Evolutionary conservation across 2,329 filamentous ascomycete species (phyloP).

Genomic region (Xylariaceae sp.): DNA sequence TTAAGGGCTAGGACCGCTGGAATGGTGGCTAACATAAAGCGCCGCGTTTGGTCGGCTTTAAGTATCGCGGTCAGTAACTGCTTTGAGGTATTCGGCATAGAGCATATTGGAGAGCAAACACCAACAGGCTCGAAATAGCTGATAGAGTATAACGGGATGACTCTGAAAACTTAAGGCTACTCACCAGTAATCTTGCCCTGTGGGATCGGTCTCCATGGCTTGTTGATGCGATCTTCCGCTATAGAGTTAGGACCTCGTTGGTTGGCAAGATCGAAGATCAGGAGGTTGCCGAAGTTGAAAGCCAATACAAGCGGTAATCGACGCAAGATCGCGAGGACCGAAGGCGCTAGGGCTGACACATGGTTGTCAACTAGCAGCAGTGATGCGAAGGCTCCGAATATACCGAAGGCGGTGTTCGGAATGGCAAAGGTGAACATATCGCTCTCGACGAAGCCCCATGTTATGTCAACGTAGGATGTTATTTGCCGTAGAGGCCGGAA

Average conservation of each 20-base stretch:
- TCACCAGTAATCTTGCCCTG: neutral
- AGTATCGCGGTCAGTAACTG: neutral
- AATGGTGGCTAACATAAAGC: constrained; percentile 22
- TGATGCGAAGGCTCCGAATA: constrained; percentile 2
- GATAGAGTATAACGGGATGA: no score
- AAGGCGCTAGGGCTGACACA: neutral
- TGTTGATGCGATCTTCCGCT: constrained; percentile 31
- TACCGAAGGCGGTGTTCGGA: constrained; percentile 8
- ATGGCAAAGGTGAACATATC: constrained; percentile 6
- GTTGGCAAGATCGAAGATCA: constrained; percentile 30
- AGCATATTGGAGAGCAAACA: no score
- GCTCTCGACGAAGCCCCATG: constrained; percentile 3
- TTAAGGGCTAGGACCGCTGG: constrained; percentile 16
- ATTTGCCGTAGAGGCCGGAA: neutral
- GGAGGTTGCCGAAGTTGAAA: constrained; percentile 24
- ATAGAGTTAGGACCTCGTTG: constrained; percentile 27
- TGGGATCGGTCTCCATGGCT: constrained; percentile 29
- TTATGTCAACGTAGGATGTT: neutral
- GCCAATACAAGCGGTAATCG: constrained; percentile 1
- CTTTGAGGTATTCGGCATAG: no score
- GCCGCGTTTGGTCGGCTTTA: constrained; percentile 20
- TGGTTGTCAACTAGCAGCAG: neutral
- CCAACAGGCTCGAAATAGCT: no score
- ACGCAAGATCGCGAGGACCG: neutral
- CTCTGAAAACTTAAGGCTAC: neutral